A percentile compares a stretch with the other conserved stretches of the same genome.
phyloP scores from a whole-genome alignment of 352 stramenopile genomes.

The Phytophthora lateralis region DNA sequence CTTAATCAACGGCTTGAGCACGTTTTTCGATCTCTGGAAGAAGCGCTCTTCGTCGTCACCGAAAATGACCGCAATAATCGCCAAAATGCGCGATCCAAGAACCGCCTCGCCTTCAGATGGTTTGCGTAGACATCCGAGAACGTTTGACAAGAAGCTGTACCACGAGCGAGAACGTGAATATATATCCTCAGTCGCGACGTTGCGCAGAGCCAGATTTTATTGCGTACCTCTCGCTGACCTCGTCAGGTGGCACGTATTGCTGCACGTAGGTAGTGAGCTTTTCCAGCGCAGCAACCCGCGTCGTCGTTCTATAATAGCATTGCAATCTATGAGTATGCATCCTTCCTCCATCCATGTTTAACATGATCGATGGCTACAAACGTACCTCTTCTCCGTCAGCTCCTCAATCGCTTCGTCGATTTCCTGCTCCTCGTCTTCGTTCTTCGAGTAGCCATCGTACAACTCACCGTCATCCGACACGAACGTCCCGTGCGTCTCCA shows the following conservation, averaged over 20 bases:
- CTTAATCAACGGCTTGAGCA: constrained; percentile 77
- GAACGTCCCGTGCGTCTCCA: constrained; percentile 69
- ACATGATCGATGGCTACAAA: background rate
- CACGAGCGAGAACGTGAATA: background rate
- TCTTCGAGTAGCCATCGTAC: constrained; percentile 70
- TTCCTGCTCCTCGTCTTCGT: constrained; percentile 62
- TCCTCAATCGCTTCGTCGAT: constrained; percentile 81
- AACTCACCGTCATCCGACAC: constrained; percentile 70
- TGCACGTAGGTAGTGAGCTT: constrained; percentile 64
- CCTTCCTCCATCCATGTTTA: too few relatives aligned
- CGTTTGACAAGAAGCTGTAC: constrained; percentile 71
- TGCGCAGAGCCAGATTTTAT: background rate
- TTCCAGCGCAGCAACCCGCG: constrained; percentile 70
- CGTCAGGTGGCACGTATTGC: constrained; percentile 72
- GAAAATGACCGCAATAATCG: constrained; percentile 77
- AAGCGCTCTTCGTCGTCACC: constrained; percentile 77
- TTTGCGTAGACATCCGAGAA: constrained; percentile 68
- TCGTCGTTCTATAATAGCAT: constrained; percentile 58
- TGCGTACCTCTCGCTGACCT: constrained; percentile 71
- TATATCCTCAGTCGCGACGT: background rate
- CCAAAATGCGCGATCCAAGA: constrained; percentile 69
- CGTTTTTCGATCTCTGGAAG: constrained; percentile 71
- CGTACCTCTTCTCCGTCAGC: constrained; percentile 78
- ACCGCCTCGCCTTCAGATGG: constrained; percentile 76
- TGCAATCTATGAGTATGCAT: background rate